Evolutionary conservation across 139 green algal species (phyloP).

Genomic region (Penium margaritaceum): DNA sequence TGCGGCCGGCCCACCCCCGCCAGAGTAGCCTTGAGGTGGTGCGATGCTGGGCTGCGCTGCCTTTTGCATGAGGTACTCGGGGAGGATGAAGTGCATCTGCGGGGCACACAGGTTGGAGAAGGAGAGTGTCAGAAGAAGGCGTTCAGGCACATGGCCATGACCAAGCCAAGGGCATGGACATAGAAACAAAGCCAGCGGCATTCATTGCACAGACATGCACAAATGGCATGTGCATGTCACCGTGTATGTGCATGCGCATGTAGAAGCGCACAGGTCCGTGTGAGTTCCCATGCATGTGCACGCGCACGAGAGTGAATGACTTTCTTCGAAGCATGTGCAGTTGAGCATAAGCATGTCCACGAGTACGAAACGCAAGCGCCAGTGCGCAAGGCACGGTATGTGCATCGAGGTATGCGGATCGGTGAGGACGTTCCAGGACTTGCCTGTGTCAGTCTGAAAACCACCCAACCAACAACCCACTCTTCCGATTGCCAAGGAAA

Average conservation of each 20-base stretch:
- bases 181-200: not conserved
- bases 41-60: not conserved
- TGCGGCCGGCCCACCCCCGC: constrained; percentile 6
- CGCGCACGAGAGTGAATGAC: too few relatives aligned
- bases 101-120: not conserved
- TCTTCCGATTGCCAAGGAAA: too few relatives aligned
- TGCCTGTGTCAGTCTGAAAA: too few relatives aligned
- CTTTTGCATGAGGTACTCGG: constrained; percentile 57
- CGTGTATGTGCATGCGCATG: not conserved
- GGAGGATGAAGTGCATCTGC: constrained; percentile 65
- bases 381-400: too few relatives aligned
- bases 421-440: too few relatives aligned
- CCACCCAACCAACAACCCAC: too few relatives aligned
- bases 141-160: not conserved
- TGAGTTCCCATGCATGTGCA: too few relatives aligned
- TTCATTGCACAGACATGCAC: not conserved
- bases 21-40: too few relatives aligned
- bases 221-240: not conserved
- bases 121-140: not conserved
- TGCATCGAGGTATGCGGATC: too few relatives aligned
- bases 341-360: too few relatives aligned
- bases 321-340: too few relatives aligned
- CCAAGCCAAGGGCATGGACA: not conserved
- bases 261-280: not conserved
- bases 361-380: too few relatives aligned